Base-by-base conservation (phyloP, 1,284 basidiomycete species). In the Ceratobasidium sp. region DNA sequence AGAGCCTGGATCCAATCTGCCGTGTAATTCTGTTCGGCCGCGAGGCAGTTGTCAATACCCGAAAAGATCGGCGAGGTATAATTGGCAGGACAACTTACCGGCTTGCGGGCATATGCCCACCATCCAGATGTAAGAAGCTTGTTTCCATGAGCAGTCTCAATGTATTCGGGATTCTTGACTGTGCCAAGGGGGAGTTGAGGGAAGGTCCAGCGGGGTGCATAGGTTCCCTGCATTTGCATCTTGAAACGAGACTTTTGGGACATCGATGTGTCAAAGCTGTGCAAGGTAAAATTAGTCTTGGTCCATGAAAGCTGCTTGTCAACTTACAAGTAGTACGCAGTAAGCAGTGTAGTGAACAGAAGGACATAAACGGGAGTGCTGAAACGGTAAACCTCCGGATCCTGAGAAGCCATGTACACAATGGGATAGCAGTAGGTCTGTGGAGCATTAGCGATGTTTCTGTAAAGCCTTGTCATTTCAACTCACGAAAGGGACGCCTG, bases 201-300 rank as follows among this genome's bases (percentile, higher is more conserved):
- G 90, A 99, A 99, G 0, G 96, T 91, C 79, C 90, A 91, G 79
- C 96, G 91, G 83, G 91, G 92, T 69, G 88, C 87, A 79, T 89
- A 92, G 77, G 94, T 93, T 41, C 95, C 95, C 79, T 95, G 94
- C 50, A 93, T 92, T 81, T 98, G 92, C 92, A 98, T 97, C 82
- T 98, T 97, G 88, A 98, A 98, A 76, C 91, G 90, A 76, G 94
- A 96, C 85, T 99, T 99, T 80, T 99, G 97, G 2, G 95, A 90
- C 95, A 98, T 98, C 8, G 95, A 87, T 14, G 93, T 91, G 80
- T 99, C 97, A 85, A 94, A 98, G 77, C 93, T 94, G 63, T 18
- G 58, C 43, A 46, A 66, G 30, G 28, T 43, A 23, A 18, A 35
- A 49, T 23, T 35, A 13, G 62, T 28, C 18, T 21, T 43, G 30